phyloP scores from a whole-genome alignment of 202 grass and related monocot genomes.

The Musa balbisiana region DNA sequence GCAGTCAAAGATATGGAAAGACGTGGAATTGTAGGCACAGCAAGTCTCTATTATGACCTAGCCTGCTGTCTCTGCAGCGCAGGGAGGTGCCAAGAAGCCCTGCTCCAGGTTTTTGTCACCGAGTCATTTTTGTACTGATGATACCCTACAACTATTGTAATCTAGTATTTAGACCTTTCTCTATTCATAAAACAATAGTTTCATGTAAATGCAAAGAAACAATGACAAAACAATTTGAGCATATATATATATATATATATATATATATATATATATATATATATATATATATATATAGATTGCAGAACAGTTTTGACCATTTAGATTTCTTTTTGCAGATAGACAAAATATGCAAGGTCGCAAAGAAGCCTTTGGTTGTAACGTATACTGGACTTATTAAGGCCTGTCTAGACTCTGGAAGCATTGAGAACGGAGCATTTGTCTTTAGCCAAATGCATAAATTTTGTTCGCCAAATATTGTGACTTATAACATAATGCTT shows the following conservation, averaged over 20 bases:
- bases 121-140: background rate
- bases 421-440: slow-evolving; percentile 76
- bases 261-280: background rate
- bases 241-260: background rate
- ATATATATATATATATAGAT: background rate
- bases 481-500: slow-evolving; percentile 92
- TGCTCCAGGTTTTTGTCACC: slow-evolving; percentile 48
- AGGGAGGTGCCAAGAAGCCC: slow-evolving; percentile 75
- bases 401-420: slow-evolving; percentile 65
- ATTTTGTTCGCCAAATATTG: slow-evolving; percentile 69
- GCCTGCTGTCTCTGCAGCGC: slow-evolving; percentile 86
- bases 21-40: slow-evolving; percentile 78
- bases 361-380: slow-evolving; percentile 93
- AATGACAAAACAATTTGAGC: background rate
- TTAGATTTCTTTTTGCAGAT: slow-evolving; percentile 43
- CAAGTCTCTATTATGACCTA: slow-evolving; percentile 98
- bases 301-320: slow-evolving; percentile 1
- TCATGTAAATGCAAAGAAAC: background rate
- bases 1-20: slow-evolving; percentile 92
- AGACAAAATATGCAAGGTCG: slow-evolving; percentile 92
- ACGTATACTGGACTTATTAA: slow-evolving; percentile 88
- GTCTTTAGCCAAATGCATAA: slow-evolving; percentile 77
- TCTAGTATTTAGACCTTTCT: slow-evolving; percentile 7
- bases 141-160: background rate
- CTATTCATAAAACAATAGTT: slow-evolving; percentile 14